Evolutionary conservation across 1,139 yeast genomes (phyloP).

Genomic region (Scheffersomyces segobiensis): DNA sequence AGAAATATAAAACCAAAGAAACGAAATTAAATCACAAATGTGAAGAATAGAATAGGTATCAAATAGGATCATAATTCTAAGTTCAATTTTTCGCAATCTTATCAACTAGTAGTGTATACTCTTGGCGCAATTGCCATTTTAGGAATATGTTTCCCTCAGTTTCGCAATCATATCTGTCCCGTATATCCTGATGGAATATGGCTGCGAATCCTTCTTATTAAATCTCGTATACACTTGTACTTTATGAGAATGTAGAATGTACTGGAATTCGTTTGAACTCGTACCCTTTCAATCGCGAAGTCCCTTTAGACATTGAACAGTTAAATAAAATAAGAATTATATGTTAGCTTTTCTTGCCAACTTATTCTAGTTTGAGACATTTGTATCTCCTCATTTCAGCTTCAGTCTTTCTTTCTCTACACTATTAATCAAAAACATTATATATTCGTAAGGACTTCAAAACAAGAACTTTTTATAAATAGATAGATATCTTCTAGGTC

Average conservation of each 20-base stretch:
- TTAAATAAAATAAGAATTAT: no score
- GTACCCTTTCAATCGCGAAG: no score
- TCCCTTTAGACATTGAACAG: no score
- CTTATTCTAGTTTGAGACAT: no score
- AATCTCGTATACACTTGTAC: neutral
- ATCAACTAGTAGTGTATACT: neutral
- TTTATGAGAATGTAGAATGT: neutral
- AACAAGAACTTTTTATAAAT: conserved; percentile 2
- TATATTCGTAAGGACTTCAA: neutral
- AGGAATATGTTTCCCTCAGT: neutral
- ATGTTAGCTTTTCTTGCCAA: no score
- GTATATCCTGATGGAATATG: neutral
- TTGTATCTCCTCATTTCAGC: neutral
- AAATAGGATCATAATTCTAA: neutral
- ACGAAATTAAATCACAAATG: no score
- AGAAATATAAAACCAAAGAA: neutral
- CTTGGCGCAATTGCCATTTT: neutral
- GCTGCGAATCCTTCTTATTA: neutral
- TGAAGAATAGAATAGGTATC: neutral
- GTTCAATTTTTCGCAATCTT: neutral
- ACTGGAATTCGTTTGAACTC: neutral
- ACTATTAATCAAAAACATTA: neutral
- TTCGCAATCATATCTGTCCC: neutral
- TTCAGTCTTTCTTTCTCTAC: neutral
- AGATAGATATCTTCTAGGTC: neutral